Conservation (phyloP, 2,329 filamentous ascomycete genomes). For the Aspergillus pseudotamarii region DNA sequence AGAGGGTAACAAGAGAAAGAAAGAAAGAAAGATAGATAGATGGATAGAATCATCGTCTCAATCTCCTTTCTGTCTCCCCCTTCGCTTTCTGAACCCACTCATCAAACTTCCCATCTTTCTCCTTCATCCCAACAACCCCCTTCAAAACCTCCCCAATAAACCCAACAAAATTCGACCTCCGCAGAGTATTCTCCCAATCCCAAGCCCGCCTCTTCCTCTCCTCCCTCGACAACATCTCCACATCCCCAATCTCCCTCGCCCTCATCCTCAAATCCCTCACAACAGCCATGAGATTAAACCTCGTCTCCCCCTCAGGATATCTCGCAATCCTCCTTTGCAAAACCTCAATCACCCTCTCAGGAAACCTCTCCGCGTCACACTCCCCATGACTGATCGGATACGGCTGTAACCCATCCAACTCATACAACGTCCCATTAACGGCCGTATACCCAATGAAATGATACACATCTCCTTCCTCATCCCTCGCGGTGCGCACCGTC, state of each 20-base stretch:
- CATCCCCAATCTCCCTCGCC: constrained; percentile 80
- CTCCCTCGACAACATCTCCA: constrained; percentile 75
- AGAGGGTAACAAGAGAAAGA: constrained; percentile 27
- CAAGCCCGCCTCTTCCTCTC: constrained; percentile 82
- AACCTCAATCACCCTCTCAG: constrained; percentile 81
- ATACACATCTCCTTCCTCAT: constrained; percentile 80
- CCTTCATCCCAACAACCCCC: constrained; percentile 75
- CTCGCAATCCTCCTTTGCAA: constrained; percentile 79
- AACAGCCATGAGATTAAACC: constrained; percentile 95
- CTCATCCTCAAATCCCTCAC: constrained; percentile 77
- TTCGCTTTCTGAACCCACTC: constrained; percentile 77
- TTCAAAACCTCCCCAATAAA: constrained; percentile 91
- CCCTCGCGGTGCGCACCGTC: constrained; percentile 71
- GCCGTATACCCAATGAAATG: constrained; percentile 96
- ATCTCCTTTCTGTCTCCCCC: constrained; percentile 44
- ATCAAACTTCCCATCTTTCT: constrained; percentile 69
- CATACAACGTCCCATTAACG: constrained; percentile 79
- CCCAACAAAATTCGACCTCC: constrained; percentile 93
- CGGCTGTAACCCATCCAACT: constrained; percentile 92
- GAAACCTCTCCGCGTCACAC: constrained; percentile 72
- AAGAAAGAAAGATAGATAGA: not conserved
- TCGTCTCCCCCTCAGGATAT: constrained; percentile 84
- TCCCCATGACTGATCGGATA: constrained; percentile 86
- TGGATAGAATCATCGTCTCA: constrained; percentile 28
- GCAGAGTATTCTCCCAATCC: constrained; percentile 92